A percentile compares a stretch with the other conserved stretches of the same genome.
phyloP scores from a whole-genome alignment of 305 asterid species.

The Rubia peregrina region DNA sequence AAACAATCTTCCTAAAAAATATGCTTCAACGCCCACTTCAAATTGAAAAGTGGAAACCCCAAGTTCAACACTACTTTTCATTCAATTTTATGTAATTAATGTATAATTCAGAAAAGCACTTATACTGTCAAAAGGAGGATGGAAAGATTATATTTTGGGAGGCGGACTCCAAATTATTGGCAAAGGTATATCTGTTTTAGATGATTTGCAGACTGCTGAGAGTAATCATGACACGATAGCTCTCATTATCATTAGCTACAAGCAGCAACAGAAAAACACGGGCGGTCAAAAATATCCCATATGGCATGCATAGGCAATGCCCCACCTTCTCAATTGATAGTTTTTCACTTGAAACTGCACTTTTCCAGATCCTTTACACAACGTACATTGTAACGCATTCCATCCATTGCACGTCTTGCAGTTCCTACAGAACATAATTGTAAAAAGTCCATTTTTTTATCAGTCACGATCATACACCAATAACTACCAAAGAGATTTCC shows the following conservation, averaged over 20 bases:
- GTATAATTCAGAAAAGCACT: not conserved
- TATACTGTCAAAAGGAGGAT: not conserved
- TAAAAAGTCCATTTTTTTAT: not conserved
- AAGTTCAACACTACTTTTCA: not conserved
- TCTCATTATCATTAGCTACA: not conserved
- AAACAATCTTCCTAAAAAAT: not conserved
- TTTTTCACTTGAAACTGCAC: conserved; percentile 89
- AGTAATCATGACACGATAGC: not conserved
- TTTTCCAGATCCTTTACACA: conserved; percentile 91
- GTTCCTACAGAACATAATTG: conserved; percentile 45
- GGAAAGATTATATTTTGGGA: not conserved
- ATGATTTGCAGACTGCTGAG: not conserved
- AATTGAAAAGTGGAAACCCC: not conserved
- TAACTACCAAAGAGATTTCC: not conserved
- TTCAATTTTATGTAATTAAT: not conserved
- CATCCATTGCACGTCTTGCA: conserved; percentile 83
- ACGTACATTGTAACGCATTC: conserved; percentile 88
- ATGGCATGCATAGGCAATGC: conserved; percentile 8
- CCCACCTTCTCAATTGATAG: conserved; percentile 73
- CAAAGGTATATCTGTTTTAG: not conserved
- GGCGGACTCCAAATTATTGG: not conserved
- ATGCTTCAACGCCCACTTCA: not conserved
- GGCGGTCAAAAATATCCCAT: not conserved
- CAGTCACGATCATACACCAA: not conserved
- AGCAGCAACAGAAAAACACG: not conserved